Base-by-base conservation (phyloP, 441 rosid species). In the Jatropha podagrica region DNA sequence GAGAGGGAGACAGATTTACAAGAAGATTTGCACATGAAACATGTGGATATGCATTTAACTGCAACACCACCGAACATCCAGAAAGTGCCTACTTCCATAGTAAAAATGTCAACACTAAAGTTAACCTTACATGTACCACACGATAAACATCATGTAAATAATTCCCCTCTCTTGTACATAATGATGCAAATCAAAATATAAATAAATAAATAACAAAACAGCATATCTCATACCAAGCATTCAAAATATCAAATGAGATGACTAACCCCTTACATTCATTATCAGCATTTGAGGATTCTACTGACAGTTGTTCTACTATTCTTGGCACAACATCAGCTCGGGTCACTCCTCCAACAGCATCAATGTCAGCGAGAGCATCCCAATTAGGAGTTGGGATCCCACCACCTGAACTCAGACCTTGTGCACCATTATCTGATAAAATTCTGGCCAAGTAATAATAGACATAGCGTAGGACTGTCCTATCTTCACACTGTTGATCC, bases 351-450 rank as follows among this genome's bases (percentile, higher is more conserved):
- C 99, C 99, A 86, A 84, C 89, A 71, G 97, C 94, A 89, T 94
- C 99, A 74, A 96, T 92, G 82, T 94, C 98, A 78, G 99, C 99
- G 54, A 94, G 82, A 71, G 99, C 99, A 86, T 96, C 99, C 99
- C 99, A 96, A 74, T 96, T 96, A 67, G 99, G 99, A 72, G 99
- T 96, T 58, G 99, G 99, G 66, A 96, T 94, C 72, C 99, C 99
- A 80, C 99, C 99, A 67, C 98, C 99, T 46, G 97, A 88, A 87
- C 87, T 94, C 80, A 90, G 81, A 78, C 99, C 99, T 81, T 92
- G 91, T n/a, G 91, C 78, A 74, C 92, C 94, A 72, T 90, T 86
- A 76, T 94, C 99, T 1, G 99, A 87, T 79, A 96, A 84, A 80
- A 94, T 96, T 82, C 99, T 91, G 73, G 98, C 99, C 88, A 96